Base-by-base conservation (phyloP, 345 rosid species). In the Fremontodendron californicum region DNA sequence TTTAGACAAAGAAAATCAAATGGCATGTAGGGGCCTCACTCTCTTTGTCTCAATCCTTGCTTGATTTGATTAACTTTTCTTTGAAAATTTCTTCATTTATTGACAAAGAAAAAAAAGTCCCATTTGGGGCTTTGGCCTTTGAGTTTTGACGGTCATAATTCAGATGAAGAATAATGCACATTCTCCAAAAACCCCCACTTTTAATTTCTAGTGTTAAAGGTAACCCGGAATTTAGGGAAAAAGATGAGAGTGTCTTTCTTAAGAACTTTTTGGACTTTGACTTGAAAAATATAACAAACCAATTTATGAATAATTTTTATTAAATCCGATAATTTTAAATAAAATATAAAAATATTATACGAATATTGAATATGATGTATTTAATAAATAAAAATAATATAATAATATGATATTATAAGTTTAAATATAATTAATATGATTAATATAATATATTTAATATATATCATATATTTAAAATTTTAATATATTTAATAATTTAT, bases 261-360 rank as follows among this genome's bases (percentile, higher is more conserved):
- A 60, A 60, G 75, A 79, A 81, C 78, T 85, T 84, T 84, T 83
- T 84, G 88, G 95, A 87, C 92, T 87, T 89, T 90, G 93, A 92
- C 89, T 77, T 82, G 78, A 78, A 72, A 73, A 71, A 60, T 55
- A 61, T 75, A 45, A 23, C 61, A 71, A 79, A 78, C 65, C 76
- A 70, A 13, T 63, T 33, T 58, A 57, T 62, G 16, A 61, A 31
- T 15, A 31, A 0, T 29, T 33, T 33, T 33, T 33, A 33, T 33
- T 33, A 33, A 1, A 33, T 33, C 3, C 3, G 3, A 61, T 61
- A n/a, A 61, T 72, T 27, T 45, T 46, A 19, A 6, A 40, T 21
- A 11, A 5, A 40, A 21, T 11, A 27, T 4, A 58, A 27, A 21
- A 5, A 54, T n/a, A n/a, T 54, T 6, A 11, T 45, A 45, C 49